A percentile compares a stretch with the other conserved stretches of the same genome.
These are phyloP conservation scores for Daldinia bambusicola DNA, from an alignment of 495 filamentous ascomycete genomes.

Conservation along the genomic window DNA sequence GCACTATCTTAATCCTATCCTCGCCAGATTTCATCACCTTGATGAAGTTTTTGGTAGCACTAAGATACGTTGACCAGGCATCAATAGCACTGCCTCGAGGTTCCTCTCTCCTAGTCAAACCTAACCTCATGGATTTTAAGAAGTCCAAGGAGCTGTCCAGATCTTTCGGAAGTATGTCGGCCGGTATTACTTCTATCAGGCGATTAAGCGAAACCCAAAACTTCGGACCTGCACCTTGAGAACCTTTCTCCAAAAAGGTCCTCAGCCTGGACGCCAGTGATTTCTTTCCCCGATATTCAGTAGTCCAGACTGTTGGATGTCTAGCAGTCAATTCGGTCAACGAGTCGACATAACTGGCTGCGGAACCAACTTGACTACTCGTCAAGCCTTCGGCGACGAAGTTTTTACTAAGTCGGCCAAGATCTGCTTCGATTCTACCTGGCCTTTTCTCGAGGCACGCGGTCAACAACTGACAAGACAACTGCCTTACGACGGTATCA, in stretches of 20 bases:
- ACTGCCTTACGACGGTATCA: conserved; percentile 77
- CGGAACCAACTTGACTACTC: conserved; percentile 75
- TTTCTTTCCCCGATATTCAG: conserved; percentile 72
- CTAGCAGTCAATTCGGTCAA: conserved; percentile 69
- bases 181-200: conserved; percentile 70
- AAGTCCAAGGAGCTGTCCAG: conserved; percentile 63
- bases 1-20: conserved; percentile 54
- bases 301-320: conserved; percentile 79
- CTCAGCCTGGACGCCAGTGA: conserved; percentile 70
- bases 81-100: conserved; percentile 68
- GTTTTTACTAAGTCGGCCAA: conserved; percentile 70
- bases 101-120: conserved; percentile 78
- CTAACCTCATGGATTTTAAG: conserved; percentile 71
- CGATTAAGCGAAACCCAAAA: conserved; percentile 76
- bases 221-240: conserved; percentile 71
- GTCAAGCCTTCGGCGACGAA: conserved; percentile 76
- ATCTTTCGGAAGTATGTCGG: conserved; percentile 50
- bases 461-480: conserved; percentile 74
- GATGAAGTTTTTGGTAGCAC: conserved; percentile 62
- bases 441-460: conserved; percentile 66
- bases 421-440: conserved; percentile 58
- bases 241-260: conserved; percentile 83
- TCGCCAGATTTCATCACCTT: conserved; percentile 42
- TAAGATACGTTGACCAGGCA: conserved; percentile 80
- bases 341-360: conserved; percentile 71